Evolutionary conservation across 169 alveolate species (phyloP), one percentile per base, ranked within the genome.

Genomic region (Cryptosporidium sp.): DNA sequence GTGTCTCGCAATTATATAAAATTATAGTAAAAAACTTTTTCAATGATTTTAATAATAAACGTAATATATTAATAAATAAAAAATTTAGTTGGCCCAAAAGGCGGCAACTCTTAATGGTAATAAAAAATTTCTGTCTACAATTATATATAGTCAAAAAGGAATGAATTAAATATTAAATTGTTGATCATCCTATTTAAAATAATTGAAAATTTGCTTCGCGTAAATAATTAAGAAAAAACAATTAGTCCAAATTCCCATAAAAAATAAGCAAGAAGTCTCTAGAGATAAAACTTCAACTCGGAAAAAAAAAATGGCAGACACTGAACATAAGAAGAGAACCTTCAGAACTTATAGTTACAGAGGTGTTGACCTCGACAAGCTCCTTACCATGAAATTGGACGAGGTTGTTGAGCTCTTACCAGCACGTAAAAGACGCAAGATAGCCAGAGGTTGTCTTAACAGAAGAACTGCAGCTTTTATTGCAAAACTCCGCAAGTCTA

Each of bases 381-480:
- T 97, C 84, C 92, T 97, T 48, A 97, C 95, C 45, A 92, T 96
- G 96, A 96, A 96, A 55, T 93, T 94, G 92, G 99, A 96, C 62
- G 97, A 97, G 85, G 91, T 98, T 62, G 95, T 96, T 73, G 96
- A 96, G 92, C 95, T 97, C 39, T 95, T 98, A 86, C 94, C 97
- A 52, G 97, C 99, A 39, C 97, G 99, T 84, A 98, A 97, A 95
- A 97, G 99, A 92, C 96, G 99, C 74, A 96, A 98, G 93, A 96
- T 96, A 80, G 89, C 94, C 71, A 92, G 97, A 55, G 96, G 96
- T 85, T 91, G 75, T 93, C 87, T 85, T 84, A 94, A 93, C 52
- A 93, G 95, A 93, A 94, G 95, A 94, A 97, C 97, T 52, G 96
- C 94, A 74, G 96, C 98, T 29, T 96, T 98, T 70, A 94, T 97